Evolutionary conservation across 305 asterid species (phyloP).

Genomic region (Fraxinus albicans): DNA sequence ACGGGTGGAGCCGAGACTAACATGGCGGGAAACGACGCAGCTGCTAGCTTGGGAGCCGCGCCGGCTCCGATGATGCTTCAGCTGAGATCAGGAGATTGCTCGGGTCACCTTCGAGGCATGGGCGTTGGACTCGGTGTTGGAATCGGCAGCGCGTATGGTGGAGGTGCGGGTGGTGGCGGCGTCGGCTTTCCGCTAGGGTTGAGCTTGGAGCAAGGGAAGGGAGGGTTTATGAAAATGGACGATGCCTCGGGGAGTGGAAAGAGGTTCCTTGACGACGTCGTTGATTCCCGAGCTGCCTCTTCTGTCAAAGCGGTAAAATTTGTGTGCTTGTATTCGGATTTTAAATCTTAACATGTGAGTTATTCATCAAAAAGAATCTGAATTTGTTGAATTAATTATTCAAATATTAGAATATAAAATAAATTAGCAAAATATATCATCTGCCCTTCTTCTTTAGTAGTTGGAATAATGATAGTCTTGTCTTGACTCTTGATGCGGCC

Average conservation of each 20-base stretch:
- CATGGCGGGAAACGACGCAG: conserved; percentile 37
- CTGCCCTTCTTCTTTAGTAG: not conserved
- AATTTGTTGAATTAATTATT: not conserved
- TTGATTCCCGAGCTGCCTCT: conserved; percentile 60
- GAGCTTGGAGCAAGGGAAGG: conserved; percentile 82
- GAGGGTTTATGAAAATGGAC: conserved; percentile 59
- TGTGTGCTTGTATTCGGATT: not conserved
- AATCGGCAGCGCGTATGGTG: conserved; percentile 29
- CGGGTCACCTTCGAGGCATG: conserved; percentile 36
- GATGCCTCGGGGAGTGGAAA: conserved; percentile 63
- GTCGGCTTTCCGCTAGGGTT: conserved; percentile 69
- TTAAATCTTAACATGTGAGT: not conserved
- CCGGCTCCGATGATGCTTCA: conserved; percentile 60
- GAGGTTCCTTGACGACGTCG: conserved; percentile 60
- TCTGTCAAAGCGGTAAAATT: conserved; percentile 46
- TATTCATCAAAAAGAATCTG: not conserved
- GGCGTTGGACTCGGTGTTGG: conserved; percentile 52
- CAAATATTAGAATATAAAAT: not conserved
- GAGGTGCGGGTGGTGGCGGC: conserved; percentile 29
- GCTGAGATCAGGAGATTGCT: conserved; percentile 57
- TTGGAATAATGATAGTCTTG: not conserved
- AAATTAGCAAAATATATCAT: not conserved
- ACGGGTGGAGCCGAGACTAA: conserved; percentile 14
- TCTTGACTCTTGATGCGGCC: not conserved
- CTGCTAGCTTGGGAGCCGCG: conserved; percentile 28